These are phyloP conservation scores for Annona cherimola DNA, from an alignment of 164 flowering plant species.

Conservation along the genomic window DNA sequence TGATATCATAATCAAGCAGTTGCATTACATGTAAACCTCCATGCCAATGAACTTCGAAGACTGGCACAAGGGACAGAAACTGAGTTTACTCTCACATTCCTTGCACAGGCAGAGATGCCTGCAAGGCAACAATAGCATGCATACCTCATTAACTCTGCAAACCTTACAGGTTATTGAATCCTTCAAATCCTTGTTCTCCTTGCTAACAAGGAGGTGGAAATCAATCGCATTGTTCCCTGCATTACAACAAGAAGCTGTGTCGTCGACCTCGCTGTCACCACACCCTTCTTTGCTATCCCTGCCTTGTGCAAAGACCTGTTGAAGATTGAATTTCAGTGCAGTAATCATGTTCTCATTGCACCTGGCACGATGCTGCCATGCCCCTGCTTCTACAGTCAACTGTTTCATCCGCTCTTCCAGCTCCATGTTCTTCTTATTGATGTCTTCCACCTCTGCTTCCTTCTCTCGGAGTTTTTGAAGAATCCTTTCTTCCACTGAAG, in stretches of 20 bases:
- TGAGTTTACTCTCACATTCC: constrained; percentile 74
- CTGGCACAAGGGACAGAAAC: constrained; percentile 70
- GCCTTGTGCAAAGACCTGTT: constrained; percentile 59
- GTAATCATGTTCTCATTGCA: constrained; percentile 62
- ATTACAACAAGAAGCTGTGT: constrained; percentile 80
- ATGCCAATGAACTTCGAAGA: constrained; percentile 61
- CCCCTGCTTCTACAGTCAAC: constrained; percentile 48
- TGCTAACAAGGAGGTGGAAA: constrained; percentile 41
- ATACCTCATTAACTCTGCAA: constrained; percentile 60
- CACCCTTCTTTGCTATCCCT: constrained; percentile 79
- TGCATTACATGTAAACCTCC: constrained; percentile 62
- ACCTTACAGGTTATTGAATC: constrained; percentile 66
- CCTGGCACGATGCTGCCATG: constrained; percentile 76
- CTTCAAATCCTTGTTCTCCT: constrained; percentile 42
- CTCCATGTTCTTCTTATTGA: constrained; percentile 62
- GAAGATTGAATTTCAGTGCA: constrained; percentile 58
- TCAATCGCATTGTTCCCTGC: constrained; percentile 40
- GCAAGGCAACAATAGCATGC: constrained; percentile 86
- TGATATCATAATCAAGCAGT: constrained; percentile 2
- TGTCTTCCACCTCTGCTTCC: constrained; percentile 57
- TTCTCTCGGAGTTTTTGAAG: constrained; percentile 64
- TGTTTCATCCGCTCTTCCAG: constrained; percentile 62
- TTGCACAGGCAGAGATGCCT: constrained; percentile 89
- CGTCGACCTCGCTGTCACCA: constrained; percentile 84
- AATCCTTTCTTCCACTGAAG: constrained; percentile 50